These are phyloP conservation scores for Kazachstania sp. DNA, from an alignment of 1,139 yeast genomes.

Conservation along the genomic window DNA sequence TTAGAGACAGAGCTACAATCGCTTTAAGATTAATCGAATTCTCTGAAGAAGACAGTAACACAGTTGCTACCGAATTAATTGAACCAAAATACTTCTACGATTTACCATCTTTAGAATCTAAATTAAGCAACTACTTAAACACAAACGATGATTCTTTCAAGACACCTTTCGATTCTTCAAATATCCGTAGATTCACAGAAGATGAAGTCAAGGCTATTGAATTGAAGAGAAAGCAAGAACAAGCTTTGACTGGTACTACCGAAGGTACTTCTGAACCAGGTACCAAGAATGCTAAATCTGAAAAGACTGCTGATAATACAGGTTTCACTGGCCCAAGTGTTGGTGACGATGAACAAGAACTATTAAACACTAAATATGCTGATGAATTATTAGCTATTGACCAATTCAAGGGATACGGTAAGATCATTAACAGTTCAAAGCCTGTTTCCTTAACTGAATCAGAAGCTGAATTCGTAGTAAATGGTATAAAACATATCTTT, in stretches of 20 bases:
- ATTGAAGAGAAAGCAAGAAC: constrained; percentile 38
- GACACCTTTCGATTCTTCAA: constrained; percentile 60
- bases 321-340: constrained; percentile 20
- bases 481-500: constrained; percentile 76
- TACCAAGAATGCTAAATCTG: constrained; percentile 8
- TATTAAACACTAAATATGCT: constrained; percentile 54
- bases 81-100: constrained; percentile 66
- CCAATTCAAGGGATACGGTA: constrained; percentile 60
- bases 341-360: constrained; percentile 28
- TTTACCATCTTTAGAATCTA: constrained; percentile 66
- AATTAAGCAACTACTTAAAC: constrained; percentile 65
- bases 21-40: constrained; percentile 59
- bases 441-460: constrained; percentile 73
- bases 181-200: constrained; percentile 46
- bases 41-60: constrained; percentile 36
- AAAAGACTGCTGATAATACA: constrained; percentile 18
- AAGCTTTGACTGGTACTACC: constrained; percentile 25
- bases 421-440: constrained; percentile 62
- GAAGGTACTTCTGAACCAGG: constrained; percentile 12
- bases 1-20: constrained; percentile 93
- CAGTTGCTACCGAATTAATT: constrained; percentile 41
- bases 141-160: constrained; percentile 51
- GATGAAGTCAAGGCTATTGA: constrained; percentile 45
- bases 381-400: constrained; percentile 59
- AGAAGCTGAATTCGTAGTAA: constrained; percentile 89